These are phyloP conservation scores for Calocera viscosa DNA, from an alignment of 768 basidiomycete genomes.

Conservation along the genomic window DNA sequence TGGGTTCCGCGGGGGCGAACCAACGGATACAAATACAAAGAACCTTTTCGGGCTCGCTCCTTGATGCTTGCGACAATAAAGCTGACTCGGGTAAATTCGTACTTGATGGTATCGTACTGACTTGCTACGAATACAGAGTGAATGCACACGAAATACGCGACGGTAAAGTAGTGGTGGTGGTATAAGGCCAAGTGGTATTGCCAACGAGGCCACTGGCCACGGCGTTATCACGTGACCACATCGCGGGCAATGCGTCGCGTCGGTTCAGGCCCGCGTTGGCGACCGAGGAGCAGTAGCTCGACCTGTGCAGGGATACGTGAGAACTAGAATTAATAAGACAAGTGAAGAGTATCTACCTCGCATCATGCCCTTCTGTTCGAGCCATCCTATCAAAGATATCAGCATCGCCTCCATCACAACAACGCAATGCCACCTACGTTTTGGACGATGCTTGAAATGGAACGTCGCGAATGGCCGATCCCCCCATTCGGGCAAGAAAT, in stretches of 20 bases:
- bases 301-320: neutral
- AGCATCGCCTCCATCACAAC: neutral
- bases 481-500: neutral
- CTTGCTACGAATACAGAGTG: neutral
- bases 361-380: neutral
- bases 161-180: neutral
- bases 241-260: neutral
- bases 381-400: neutral
- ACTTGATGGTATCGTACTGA: conserved; percentile 8
- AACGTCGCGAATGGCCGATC: neutral
- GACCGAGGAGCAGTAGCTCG: neutral
- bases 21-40: neutral
- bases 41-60: neutral
- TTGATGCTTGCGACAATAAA: neutral
- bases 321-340: neutral
- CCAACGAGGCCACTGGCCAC: neutral
- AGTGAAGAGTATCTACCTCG: neutral
- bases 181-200: neutral
- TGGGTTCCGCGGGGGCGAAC: no score
- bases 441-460: conserved; percentile 1
- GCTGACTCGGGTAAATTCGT: neutral
- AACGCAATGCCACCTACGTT: neutral
- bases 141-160: neutral
- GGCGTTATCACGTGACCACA: neutral
- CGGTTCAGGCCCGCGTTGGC: neutral